Percentiles rank a stretch among this genome's conserved stretches.
phyloP scores from a whole-genome alignment of 2,329 filamentous ascomycete species.

The Trichoderma lentiforme region DNA sequence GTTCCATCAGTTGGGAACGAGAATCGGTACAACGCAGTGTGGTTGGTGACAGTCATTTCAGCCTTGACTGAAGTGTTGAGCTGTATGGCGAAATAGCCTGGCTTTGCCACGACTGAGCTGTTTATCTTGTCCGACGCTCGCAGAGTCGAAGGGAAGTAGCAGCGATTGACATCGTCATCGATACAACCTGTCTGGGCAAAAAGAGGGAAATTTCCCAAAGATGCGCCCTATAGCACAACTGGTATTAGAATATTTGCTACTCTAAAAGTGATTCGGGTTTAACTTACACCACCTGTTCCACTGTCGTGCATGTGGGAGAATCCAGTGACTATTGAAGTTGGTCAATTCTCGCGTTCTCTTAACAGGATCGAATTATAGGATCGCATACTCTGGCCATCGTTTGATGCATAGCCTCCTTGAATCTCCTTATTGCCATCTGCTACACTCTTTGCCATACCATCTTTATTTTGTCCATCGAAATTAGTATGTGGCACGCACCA shows the following conservation, averaged over 20 bases:
- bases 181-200: constrained; percentile 48
- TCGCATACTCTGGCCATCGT: constrained; percentile 30
- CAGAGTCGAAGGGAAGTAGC: constrained; percentile 48
- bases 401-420: constrained; percentile 50
- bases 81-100: constrained; percentile 59
- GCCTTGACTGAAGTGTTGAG: constrained; percentile 55
- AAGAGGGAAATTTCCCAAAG: constrained; percentile 51
- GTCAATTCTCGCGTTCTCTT: neutral
- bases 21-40: constrained; percentile 60
- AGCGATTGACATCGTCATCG: constrained; percentile 44
- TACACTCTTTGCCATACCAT: constrained; percentile 31
- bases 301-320: constrained; percentile 53
- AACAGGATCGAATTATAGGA: too few relatives aligned
- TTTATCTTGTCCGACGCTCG: constrained; percentile 49
- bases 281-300: constrained; percentile 26
- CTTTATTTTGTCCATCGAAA: neutral
- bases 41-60: constrained; percentile 61
- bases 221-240: constrained; percentile 33
- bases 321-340: constrained; percentile 37
- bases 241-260: neutral
- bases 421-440: constrained; percentile 33
- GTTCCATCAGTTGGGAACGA: constrained; percentile 44
- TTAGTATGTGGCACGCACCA: neutral
- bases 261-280: neutral
- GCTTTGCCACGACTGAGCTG: constrained; percentile 51